A percentile compares a stretch with the other conserved stretches of the same genome.
Evolutionary conservation across 371 early-diverging fungal genomes (phyloP).

Genomic region (Apophysomyces elegans): DNA sequence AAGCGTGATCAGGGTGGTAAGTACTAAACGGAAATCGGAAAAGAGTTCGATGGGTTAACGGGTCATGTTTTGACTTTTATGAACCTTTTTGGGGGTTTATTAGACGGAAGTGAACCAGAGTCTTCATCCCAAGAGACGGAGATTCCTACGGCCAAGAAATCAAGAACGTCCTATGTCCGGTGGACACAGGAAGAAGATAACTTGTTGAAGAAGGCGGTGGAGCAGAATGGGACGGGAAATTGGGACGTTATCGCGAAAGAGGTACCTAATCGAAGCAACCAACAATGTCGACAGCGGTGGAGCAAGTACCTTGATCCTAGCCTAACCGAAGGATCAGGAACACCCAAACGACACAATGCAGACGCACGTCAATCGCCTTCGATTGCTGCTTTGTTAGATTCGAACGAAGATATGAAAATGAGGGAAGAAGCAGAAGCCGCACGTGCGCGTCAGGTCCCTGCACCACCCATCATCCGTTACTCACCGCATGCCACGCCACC

Average conservation of each 20-base stretch:
- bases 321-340: slow-evolving; percentile 10
- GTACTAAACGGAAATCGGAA: not conserved
- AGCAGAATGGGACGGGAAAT: slow-evolving; percentile 38
- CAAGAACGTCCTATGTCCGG: slow-evolving; percentile 44
- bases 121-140: slow-evolving; percentile 15
- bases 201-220: slow-evolving; percentile 33
- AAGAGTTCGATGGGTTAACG: not conserved
- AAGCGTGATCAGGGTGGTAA: slow-evolving; percentile 3
- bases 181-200: slow-evolving; percentile 49
- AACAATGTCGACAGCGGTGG: slow-evolving; percentile 58
- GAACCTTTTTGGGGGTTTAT: not conserved
- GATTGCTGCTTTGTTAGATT: slow-evolving; percentile 47
- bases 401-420: slow-evolving; percentile 17
- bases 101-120: not conserved
- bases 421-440: slow-evolving; percentile 6
- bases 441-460: slow-evolving; percentile 6
- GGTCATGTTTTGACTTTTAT: not conserved
- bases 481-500: slow-evolving; percentile 33
- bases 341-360: slow-evolving; percentile 7
- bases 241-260: slow-evolving; percentile 45
- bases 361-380: slow-evolving; percentile 52
- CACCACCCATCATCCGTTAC: slow-evolving; percentile 14
- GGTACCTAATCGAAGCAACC: slow-evolving; percentile 39
- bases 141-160: slow-evolving; percentile 23
- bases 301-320: slow-evolving; percentile 19